These are phyloP conservation scores for Scleroderma citrinum DNA, from an alignment of 768 basidiomycete species.

Conservation along the genomic window DNA sequence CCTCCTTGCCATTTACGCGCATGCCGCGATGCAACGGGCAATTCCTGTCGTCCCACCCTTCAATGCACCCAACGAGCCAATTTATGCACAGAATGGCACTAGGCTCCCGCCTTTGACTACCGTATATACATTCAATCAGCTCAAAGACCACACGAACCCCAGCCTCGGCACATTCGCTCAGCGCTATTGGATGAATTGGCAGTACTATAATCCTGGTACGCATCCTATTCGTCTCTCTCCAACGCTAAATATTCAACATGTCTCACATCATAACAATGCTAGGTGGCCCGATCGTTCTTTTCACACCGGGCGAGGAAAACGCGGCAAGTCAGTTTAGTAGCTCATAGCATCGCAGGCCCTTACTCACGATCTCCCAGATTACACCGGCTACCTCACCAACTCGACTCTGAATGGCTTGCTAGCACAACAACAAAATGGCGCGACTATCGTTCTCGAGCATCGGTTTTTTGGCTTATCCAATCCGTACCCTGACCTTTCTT, in stretches of 20 bases:
- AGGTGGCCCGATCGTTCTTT: slow-evolving; percentile 24
- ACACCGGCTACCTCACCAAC: slow-evolving; percentile 56
- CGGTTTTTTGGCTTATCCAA: slow-evolving; percentile 76
- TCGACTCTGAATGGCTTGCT: slow-evolving; percentile 56
- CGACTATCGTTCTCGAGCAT: slow-evolving; percentile 61
- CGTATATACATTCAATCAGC: slow-evolving; percentile 26
- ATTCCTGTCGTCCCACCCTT: slow-evolving; percentile 12
- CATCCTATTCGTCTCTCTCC: too few relatives aligned
- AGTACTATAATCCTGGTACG: slow-evolving; percentile 53
- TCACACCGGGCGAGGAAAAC: slow-evolving; percentile 60
- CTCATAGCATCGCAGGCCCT: too few relatives aligned
- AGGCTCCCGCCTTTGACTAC: slow-evolving; percentile 21
- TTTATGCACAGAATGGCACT: slow-evolving; percentile 19
- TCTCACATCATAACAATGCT: background rate
- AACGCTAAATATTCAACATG: background rate
- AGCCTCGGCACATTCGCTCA: slow-evolving; percentile 69
- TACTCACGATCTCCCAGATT: slow-evolving; percentile 13
- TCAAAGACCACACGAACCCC: slow-evolving; percentile 47
- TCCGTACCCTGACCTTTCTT: slow-evolving; percentile 54
- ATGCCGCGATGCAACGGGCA: slow-evolving; percentile 21
- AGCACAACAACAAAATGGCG: slow-evolving; percentile 60
- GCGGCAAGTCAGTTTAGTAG: slow-evolving; percentile 33
- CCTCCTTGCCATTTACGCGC: slow-evolving; percentile 8
- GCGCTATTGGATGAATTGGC: slow-evolving; percentile 65
- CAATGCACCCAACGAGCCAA: slow-evolving; percentile 3